Percentiles rank a stretch among this genome's conserved stretches.
Conservation (phyloP, 2,329 filamentous ascomycete genomes). For the Fusarium fracticaudum region DNA sequence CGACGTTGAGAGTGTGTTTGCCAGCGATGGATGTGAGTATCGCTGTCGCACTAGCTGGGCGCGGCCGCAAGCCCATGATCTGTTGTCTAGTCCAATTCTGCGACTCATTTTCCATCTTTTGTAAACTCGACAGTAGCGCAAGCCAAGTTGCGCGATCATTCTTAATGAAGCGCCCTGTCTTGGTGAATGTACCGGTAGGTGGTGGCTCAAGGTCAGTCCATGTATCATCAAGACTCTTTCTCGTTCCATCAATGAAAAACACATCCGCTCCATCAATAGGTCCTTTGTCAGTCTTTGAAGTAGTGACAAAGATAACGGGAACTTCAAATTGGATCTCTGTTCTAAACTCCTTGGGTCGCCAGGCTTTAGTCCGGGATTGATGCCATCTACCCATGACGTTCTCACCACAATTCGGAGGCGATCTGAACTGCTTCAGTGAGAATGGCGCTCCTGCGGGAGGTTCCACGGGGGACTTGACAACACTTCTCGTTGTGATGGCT, state of each 20-base stretch:
- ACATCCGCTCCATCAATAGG: not conserved
- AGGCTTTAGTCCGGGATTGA: slow-evolving; percentile 6
- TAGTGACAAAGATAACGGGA: not conserved
- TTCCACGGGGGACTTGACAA: slow-evolving; percentile 5
- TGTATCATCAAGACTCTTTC: slow-evolving; percentile 16
- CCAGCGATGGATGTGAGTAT: slow-evolving; percentile 11
- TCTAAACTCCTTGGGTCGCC: slow-evolving; percentile 11
- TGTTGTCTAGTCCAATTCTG: slow-evolving; percentile 21
- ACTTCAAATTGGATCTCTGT: slow-evolving; percentile 14
- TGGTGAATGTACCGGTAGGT: not conserved
- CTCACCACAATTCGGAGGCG: slow-evolving; percentile 12
- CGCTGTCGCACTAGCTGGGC: not conserved
- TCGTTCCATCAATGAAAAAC: not conserved
- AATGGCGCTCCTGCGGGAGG: not conserved
- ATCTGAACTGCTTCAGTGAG: slow-evolving; percentile 14
- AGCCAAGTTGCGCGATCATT: slow-evolving; percentile 22
- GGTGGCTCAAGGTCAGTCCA: slow-evolving; percentile 9
- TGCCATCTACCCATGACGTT: slow-evolving; percentile 12
- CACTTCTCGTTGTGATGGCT: slow-evolving; percentile 10
- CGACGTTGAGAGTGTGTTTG: not conserved
- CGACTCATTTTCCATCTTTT: slow-evolving; percentile 19
- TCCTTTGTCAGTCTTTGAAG: not conserved
- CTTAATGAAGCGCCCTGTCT: slow-evolving; percentile 3
- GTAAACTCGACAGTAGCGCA: not conserved
- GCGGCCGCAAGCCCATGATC: slow-evolving; percentile 9